Evolutionary conservation across 768 basidiomycete genomes (phyloP), one percentile per base, ranked within the genome.

Genomic region (Pulveroboletus frians): DNA sequence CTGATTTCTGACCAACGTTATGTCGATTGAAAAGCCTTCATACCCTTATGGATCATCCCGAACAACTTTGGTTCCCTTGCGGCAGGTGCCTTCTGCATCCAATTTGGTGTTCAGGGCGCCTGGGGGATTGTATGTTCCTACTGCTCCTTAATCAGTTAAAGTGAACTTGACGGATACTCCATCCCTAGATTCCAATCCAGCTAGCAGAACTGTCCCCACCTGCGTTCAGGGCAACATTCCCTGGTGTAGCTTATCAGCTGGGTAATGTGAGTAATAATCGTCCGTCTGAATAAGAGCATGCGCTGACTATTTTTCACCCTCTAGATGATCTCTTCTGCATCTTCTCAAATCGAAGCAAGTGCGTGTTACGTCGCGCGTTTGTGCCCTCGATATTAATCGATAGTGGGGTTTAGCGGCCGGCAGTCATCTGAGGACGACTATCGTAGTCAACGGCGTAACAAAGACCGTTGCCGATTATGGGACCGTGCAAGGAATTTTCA

Each of bases 41-140:
- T 88, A 61, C 86, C 86, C 0, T 70, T 93, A 1, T 94, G 91
- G 92, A 88, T 91, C 51, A 49, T 95, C 3, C 92, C 92, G 5
- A 64, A 65, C 9, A 64, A 70, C 1, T 93, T 93, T 68, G 63
- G 76, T 14, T 75, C 71, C 1, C 81, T 95, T 6, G 56, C 88
- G 0, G 88, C 88, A 0, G 91, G 89, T 4, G 92, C 90, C 6
- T 95, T 95, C 70, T 91, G 78, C 56, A 69, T 92, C 29, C 90
- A 93, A 59, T 80, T 89, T 54, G 88, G 88, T 44, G 88, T 94
- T 2, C 92, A 95, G 62, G 91, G 90, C 4, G 91, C 89, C 29
- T 92, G 88, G 88, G 89, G 88, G 64, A 83, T 90, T 7, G 86
- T 89, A 62, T 57, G 85, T 74, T 11, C 18, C 27, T 18, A 2